Base-by-base conservation (phyloP, 2,329 filamentous ascomycete species). In the Microcera coccophila region DNA sequence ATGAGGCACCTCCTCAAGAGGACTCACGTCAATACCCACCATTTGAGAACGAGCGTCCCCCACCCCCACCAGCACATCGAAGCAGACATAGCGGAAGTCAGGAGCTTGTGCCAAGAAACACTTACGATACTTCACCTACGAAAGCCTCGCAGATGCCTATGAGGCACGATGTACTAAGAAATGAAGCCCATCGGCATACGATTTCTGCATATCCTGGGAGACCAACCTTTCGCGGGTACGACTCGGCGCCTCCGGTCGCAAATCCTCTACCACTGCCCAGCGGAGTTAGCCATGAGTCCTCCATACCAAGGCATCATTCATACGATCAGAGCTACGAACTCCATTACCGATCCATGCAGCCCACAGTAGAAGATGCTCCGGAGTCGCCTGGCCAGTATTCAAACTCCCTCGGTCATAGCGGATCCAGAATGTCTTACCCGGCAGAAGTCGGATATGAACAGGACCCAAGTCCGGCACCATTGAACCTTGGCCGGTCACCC, bases 331-430 rank as follows among this genome's bases (percentile, higher is more conserved):
- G 59, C 15, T 73, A 69, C 53, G 75, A 74, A 40, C 55, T 62
- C 28, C 72, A 72, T 31, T 65, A 69, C 54, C 69, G 71, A 44
- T 72, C 74, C 1, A 74, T 80, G 76, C 80, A 82, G 53, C 78
- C 76, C 3, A 82, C 75, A 5, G 79, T 81, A 5, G 82, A 85
- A 57, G 81, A 85, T 49, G 78, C 74, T 5, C 79, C 81, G 4
- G 79, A 82, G 37, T 74, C 76, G 1, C 67, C 70, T 1, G 52
- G 52, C 4, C 46, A 44, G 7, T 42, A 51, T 3, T 53, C 61
- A 5, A 60, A 65, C n/a, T 48, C 57, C 7, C 48, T 53, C 36
- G 41, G 56, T 20, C 55, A 60, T 14, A 55, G 50, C 38, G 51
- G 41, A 15, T 48, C 53, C 28, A 53, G 55, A 32, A 45, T 55